Percentiles rank a stretch among this genome's conserved stretches.
These are phyloP conservation scores for Zelopaecilomyces penicillatus DNA, from an alignment of 2,329 filamentous ascomycete genomes.

Conservation along the genomic window DNA sequence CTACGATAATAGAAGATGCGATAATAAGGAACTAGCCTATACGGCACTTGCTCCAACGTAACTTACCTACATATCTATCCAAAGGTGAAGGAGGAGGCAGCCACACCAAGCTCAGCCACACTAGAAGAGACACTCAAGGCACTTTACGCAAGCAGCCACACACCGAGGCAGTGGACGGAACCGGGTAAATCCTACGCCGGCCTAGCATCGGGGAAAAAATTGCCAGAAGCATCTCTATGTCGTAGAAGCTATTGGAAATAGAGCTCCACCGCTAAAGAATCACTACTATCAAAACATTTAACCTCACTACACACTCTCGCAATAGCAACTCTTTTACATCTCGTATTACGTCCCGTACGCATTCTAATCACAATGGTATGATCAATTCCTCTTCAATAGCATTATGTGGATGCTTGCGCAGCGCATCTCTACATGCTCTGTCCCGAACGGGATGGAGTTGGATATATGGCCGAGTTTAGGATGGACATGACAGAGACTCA, in stretches of 20 bases:
- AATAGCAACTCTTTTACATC: constrained; percentile 9
- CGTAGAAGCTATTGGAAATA: constrained; percentile 31
- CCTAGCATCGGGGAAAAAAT: constrained; percentile 25
- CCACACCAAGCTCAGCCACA: too few relatives aligned
- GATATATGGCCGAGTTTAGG: too few relatives aligned
- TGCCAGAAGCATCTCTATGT: constrained; percentile 23
- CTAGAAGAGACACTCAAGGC: too few relatives aligned
- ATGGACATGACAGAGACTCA: too few relatives aligned
- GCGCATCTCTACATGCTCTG: not conserved
- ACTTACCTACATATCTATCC: too few relatives aligned
- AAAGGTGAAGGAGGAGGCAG: too few relatives aligned
- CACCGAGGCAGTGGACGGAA: constrained; percentile 16
- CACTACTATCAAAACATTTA: constrained; percentile 17
- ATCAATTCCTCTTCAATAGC: constrained; percentile 2
- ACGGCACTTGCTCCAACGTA: too few relatives aligned
- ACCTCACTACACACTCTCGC: constrained; percentile 7
- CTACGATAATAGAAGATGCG: too few relatives aligned
- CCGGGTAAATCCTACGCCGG: constrained; percentile 25
- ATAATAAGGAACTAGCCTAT: too few relatives aligned
- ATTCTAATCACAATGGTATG: constrained; percentile 23
- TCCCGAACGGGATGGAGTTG: not conserved
- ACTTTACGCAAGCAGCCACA: too few relatives aligned
- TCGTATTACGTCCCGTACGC: not conserved
- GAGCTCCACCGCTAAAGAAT: constrained; percentile 21
- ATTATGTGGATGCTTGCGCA: not conserved